phyloP scores from a whole-genome alignment of 2,329 filamentous ascomycete genomes.

The Hypoxylon rubiginosum region DNA sequence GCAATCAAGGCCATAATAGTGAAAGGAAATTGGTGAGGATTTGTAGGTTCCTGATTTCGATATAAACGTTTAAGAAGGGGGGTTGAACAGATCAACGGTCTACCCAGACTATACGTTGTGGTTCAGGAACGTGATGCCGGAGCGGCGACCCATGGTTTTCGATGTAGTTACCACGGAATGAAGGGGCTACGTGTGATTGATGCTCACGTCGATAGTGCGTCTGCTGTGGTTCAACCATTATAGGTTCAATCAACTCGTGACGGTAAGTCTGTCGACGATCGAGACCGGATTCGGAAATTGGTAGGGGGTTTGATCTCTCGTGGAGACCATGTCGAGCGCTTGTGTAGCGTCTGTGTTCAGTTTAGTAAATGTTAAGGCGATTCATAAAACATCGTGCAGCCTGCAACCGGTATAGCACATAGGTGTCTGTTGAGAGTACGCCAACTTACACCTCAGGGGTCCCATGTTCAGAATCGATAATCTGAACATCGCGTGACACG shows the following conservation, averaged over 20 bases:
- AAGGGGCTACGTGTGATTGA: slow-evolving; percentile 39
- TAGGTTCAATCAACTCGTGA: slow-evolving; percentile 25
- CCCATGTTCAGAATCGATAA: slow-evolving; percentile 21
- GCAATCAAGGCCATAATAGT: neutral
- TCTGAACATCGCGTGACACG: slow-evolving; percentile 26
- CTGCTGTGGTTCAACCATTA: slow-evolving; percentile 12
- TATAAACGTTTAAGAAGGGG: neutral
- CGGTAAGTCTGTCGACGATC: slow-evolving; percentile 19
- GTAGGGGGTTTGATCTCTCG: slow-evolving; percentile 20
- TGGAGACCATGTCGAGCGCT: slow-evolving; percentile 11
- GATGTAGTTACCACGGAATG: slow-evolving; percentile 38
- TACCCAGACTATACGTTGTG: slow-evolving; percentile 44
- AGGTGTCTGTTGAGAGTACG: neutral
- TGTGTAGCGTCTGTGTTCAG: slow-evolving; percentile 30
- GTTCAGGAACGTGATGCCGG: slow-evolving; percentile 36
- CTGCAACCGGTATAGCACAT: neutral
- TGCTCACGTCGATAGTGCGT: slow-evolving; percentile 33
- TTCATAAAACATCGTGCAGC: neutral
- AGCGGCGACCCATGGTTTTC: slow-evolving; percentile 35
- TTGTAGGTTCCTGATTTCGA: neutral
- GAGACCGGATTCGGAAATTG: slow-evolving; percentile 9
- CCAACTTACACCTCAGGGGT: slow-evolving; percentile 44
- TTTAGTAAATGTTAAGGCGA: slow-evolving; percentile 32
- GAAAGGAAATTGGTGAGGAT: neutral
- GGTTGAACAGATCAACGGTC: slow-evolving; percentile 32